Evolutionary conservation across 208 protist genomes (phyloP), one percentile per base, ranked within the genome.

Genomic region (Acanthamoeba rhysodes): DNA sequence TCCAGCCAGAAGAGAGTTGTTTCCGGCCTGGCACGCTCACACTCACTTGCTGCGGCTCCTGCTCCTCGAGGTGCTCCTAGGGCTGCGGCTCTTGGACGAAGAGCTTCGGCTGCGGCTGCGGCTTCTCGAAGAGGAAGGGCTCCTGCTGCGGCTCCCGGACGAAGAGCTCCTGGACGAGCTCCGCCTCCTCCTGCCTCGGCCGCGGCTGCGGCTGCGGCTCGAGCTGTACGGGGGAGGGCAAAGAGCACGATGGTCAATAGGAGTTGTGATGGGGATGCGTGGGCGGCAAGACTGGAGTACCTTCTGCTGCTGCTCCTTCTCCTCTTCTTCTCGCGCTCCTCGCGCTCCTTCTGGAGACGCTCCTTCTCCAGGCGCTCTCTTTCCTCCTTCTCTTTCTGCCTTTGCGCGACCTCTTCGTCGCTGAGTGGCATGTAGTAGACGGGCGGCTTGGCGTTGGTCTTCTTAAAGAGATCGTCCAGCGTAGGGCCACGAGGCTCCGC

Each of bases 401-500:
- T 94, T 29, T 85, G 45, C 32, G 70, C 70, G 7, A 94, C 32
- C 50, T 94, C 70, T 32, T 94, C 91, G n/a, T 94, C 91, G 27
- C 70, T 55, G 74, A 87, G 91, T 2, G 91, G 91, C 27, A 94
- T 14, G 37, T 66, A 94, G 70, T 94, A 94, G 53, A 94, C 85
- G 48, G 70, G 64, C 24, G 91, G 91, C 50, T 85, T 80, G 45
- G 91, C 68, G 12, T 80, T 85, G 14, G 91, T 94, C 91, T 85
- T 94, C 45, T 53, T 55, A 32, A 94, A 94, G 29, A 94, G 91
- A 32, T 94, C 91, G 55, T 94, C 72, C 64, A 94, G 57, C 29
- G 91, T 94, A 27, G 32, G 87, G 29, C 80, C 80, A n/a, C 50
- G 22, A 27, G 80, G 50, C 10, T 93, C 88, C 6, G 66, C 12